Base-by-base conservation (phyloP, 2,329 filamentous ascomycete genomes). In the Paecilomyces fulvus region DNA sequence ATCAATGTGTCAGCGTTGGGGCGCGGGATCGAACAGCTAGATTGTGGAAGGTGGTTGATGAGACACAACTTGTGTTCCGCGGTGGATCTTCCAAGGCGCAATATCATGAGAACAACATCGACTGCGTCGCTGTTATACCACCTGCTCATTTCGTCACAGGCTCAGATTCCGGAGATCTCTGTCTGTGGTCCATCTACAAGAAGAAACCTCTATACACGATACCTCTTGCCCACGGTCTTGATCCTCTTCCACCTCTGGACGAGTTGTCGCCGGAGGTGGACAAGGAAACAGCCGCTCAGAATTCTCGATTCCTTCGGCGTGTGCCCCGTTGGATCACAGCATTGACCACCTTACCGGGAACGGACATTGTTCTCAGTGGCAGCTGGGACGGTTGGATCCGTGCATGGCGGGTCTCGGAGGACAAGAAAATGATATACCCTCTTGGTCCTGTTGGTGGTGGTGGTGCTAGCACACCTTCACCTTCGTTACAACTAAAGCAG, bases 31-130 rank as follows among this genome's bases (percentile, higher is more conserved):
- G 92, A 56, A 96, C 92, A 1, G 94, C 92, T 43, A 82, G 94
- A 57, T 76, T 96, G 64, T 99, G 94, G 94, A 96, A 96, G 73
- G 92, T 99, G 1, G 85, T 90, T 3, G 94, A 99, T 65, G 92
- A 99, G 75, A 90, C 88, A 1, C 94, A 99, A 70, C 83, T 99
- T 6, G 92, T 97, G 1, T 99, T 97, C 74, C 87, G 92, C 51
- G 92, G 92, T 57, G 90, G 91, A 60, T 75, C 70, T 50, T 75
- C 70, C 48, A 78, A 70, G 14, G 77, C 78, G 14, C 65, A 74
- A 9, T 83, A 85, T 59, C 76, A 81, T 49, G 85, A 96, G 71
- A 92, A 91, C 55, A 95, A 87, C 68, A 92, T 96, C 73, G 94
- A 99, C 73, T 86, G 91, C 59, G 85, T 97, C 25, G 88, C 92